These are phyloP conservation scores for Paramecium sexaurelia DNA, from an alignment of 73 alveolate genomes.

Conservation along the genomic window DNA sequence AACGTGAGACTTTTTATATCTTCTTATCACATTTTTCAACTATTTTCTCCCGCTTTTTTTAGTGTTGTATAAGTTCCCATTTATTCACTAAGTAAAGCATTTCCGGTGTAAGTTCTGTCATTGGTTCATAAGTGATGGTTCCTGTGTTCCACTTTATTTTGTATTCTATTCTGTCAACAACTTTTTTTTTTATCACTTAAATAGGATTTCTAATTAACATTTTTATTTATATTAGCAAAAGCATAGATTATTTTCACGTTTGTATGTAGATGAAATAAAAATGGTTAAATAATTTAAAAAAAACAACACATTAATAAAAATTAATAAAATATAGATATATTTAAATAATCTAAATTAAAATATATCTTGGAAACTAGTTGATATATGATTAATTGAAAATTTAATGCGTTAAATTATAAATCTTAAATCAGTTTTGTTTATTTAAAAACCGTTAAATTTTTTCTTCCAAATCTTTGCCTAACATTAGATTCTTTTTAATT, in stretches of 20 bases:
- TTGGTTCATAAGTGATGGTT: background rate
- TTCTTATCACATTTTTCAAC: background rate
- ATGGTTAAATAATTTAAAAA: too few species aligned
- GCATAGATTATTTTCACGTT: background rate
- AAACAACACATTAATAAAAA: too few species aligned
- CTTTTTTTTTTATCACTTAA: background rate
- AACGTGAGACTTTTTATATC: background rate
- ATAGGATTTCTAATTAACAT: background rate
- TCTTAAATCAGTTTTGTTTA: conserved; percentile 26
- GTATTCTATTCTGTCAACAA: background rate
- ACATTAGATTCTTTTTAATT: conserved; percentile 55
- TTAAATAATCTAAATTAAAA: too few species aligned
- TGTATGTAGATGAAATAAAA: too few species aligned
- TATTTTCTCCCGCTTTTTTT: background rate
- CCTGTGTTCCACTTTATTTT: conserved; percentile 33
- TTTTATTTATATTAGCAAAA: background rate
- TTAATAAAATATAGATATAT: too few species aligned
- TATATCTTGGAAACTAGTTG: background rate
- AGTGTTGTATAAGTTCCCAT: background rate
- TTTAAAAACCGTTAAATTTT: conserved; percentile 35
- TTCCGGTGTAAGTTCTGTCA: background rate
- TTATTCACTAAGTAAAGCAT: background rate
- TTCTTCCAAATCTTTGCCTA: conserved; percentile 66
- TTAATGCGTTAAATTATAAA: background rate
- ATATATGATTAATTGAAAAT: background rate